phyloP scores from a whole-genome alignment of 2,329 filamentous ascomycete genomes.

The Colletotrichum theobromicola region DNA sequence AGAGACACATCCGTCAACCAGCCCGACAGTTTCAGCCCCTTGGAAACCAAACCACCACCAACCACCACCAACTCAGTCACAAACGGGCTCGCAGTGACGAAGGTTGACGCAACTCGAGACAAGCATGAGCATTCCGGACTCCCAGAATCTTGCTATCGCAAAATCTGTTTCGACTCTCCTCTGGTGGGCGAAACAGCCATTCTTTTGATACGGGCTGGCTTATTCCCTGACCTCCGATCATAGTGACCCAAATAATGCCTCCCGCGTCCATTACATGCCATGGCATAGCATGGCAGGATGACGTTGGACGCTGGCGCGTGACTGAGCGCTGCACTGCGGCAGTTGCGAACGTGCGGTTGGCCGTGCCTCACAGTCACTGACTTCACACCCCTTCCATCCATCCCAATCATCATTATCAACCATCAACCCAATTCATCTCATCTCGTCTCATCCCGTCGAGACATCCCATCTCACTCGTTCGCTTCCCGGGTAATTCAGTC shows the following conservation, averaged over 20 bases:
- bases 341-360: neutral
- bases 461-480: neutral
- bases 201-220: neutral
- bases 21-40: neutral
- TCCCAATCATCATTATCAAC: neutral
- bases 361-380: neutral
- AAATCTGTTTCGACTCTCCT: neutral
- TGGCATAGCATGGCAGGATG: neutral
- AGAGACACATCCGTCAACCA: neutral
- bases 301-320: slow-evolving; percentile 7
- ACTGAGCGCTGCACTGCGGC: neutral
- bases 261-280: neutral
- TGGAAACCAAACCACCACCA: neutral
- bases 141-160: neutral
- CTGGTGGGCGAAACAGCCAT: neutral
- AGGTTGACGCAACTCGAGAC: slow-evolving; percentile 9
- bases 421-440: neutral
- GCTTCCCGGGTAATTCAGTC: neutral
- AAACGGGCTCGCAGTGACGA: neutral
- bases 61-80: neutral
- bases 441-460: neutral
- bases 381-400: neutral
- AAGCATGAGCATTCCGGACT: neutral
- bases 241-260: neutral
- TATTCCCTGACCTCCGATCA: slow-evolving; percentile 13